Evolutionary conservation across 768 basidiomycete species (phyloP).

Genomic region (Leccinum sublutescens): DNA sequence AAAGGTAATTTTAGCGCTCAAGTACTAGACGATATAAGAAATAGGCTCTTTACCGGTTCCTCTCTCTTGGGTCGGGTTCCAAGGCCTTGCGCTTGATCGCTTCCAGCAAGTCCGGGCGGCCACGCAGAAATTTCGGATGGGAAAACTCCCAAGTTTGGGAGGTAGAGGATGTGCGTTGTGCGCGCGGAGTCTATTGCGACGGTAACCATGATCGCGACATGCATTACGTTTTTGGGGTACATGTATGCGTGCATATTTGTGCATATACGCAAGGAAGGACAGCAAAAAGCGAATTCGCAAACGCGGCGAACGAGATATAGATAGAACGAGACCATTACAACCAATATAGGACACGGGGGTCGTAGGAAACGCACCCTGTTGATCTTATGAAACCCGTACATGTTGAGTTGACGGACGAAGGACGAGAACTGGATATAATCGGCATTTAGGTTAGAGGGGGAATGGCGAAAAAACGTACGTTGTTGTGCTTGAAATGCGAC

Average conservation of each 20-base stretch:
- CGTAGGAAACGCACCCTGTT: slow-evolving; percentile 58
- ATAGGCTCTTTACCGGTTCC: slow-evolving; percentile 23
- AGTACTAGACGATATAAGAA: neutral
- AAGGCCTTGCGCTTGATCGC: slow-evolving; percentile 86
- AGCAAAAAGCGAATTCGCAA: neutral
- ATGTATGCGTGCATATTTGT: slow-evolving; percentile 3
- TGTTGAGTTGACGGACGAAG: slow-evolving; percentile 93
- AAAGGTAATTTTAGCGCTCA: slow-evolving; percentile 20
- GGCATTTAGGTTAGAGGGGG: slow-evolving; percentile 3
- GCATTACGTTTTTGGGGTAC: neutral
- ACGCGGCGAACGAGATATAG: neutral
- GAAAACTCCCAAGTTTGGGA: slow-evolving; percentile 89
- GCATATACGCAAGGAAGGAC: slow-evolving; percentile 7
- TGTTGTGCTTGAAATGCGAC: slow-evolving; percentile 89
- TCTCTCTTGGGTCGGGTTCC: slow-evolving; percentile 67
- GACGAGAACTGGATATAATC: slow-evolving; percentile 70
- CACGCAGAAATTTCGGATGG: slow-evolving; percentile 82
- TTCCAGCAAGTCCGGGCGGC: slow-evolving; percentile 75
- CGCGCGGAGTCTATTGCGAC: slow-evolving; percentile 64
- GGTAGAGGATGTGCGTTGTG: slow-evolving; percentile 76
- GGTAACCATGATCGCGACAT: neutral
- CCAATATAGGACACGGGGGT: neutral
- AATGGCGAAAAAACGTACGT: slow-evolving; percentile 49
- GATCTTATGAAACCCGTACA: slow-evolving; percentile 96
- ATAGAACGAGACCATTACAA: slow-evolving; percentile 15